Conservation (phyloP, 208 protist genomes). For the Blastocrithidia nonstop region DNA sequence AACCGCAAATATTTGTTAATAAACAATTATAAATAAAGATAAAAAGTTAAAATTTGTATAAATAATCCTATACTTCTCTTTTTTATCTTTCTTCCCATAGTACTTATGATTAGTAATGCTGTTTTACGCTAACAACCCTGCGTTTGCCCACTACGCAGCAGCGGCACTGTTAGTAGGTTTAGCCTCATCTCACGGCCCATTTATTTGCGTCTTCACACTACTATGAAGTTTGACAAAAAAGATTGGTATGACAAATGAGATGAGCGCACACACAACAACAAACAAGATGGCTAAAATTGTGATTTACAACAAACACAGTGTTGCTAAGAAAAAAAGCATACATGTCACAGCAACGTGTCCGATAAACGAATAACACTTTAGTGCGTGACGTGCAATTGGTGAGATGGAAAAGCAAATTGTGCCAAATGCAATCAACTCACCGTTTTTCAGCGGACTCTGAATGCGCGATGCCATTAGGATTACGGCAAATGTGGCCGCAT, state of each 20-base stretch:
- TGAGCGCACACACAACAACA: constrained; percentile 18
- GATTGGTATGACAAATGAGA: constrained; percentile 65
- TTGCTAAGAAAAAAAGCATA: constrained; percentile 31
- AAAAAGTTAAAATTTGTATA: no score
- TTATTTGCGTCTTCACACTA: constrained; percentile 77
- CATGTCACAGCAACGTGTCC: constrained; percentile 55
- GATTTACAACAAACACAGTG: constrained; percentile 34
- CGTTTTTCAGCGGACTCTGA: constrained; percentile 31
- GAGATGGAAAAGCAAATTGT: constrained; percentile 74
- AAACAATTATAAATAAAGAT: no score
- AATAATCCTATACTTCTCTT: no score
- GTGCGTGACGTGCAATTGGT: constrained; percentile 50
- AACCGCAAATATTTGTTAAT: no score
- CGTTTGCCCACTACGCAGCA: constrained; percentile 82
- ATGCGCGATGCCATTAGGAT: constrained; percentile 81
- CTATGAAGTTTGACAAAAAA: constrained; percentile 65
- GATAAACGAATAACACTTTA: constrained; percentile 35
- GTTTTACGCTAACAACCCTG: constrained; percentile 39
- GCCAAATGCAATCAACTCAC: constrained; percentile 69
- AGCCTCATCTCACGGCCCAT: constrained; percentile 85
- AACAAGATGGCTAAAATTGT: constrained; percentile 45
- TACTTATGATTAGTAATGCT: neutral
- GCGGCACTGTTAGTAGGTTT: constrained; percentile 85
- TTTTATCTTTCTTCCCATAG: no score
- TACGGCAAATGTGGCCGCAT: constrained; percentile 67